Conservation (phyloP, 768 basidiomycete genomes). For the Mycena vulgaris region DNA sequence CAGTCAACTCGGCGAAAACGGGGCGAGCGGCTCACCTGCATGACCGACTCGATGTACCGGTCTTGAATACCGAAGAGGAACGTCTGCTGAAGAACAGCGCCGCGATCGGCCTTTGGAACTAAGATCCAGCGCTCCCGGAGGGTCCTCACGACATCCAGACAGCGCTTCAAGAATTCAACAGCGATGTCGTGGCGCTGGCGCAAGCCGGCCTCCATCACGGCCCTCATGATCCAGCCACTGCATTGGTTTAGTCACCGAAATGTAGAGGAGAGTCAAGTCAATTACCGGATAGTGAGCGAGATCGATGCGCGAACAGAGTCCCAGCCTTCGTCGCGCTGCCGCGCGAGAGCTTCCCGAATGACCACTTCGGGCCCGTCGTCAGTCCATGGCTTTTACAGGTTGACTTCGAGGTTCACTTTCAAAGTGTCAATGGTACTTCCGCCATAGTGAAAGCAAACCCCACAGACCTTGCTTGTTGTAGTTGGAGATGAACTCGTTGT, state of each 20-base stretch:
- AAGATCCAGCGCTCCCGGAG: slow-evolving; percentile 28
- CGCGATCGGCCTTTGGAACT: slow-evolving; percentile 18
- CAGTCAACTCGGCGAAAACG: background rate
- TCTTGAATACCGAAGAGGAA: slow-evolving; percentile 37
- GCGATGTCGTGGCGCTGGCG: slow-evolving; percentile 8
- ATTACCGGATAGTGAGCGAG: slow-evolving; percentile 37
- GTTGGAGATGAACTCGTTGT: slow-evolving; percentile 23
- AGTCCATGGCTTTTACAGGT: background rate
- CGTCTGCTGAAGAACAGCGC: slow-evolving; percentile 32
- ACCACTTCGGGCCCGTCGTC: slow-evolving; percentile 27
- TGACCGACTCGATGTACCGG: slow-evolving; percentile 35
- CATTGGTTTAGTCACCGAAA: background rate
- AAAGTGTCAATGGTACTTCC: background rate
- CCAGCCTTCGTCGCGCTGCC: slow-evolving; percentile 38
- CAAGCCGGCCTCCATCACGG: slow-evolving; percentile 8
- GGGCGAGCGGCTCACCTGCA: slow-evolving; percentile 28
- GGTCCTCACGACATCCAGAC: slow-evolving; percentile 29
- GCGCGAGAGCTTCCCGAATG: slow-evolving; percentile 37
- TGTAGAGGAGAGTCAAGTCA: background rate
- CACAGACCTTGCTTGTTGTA: slow-evolving; percentile 37
- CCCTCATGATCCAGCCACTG: slow-evolving; percentile 41
- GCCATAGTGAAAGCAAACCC: background rate
- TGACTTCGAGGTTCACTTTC: slow-evolving; percentile 30
- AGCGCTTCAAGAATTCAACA: slow-evolving; percentile 27
- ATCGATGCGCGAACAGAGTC: slow-evolving; percentile 33